A percentile compares a stretch with the other conserved stretches of the same genome.
phyloP scores from a whole-genome alignment of 495 filamentous ascomycete genomes.

The Platismatia glauca region DNA sequence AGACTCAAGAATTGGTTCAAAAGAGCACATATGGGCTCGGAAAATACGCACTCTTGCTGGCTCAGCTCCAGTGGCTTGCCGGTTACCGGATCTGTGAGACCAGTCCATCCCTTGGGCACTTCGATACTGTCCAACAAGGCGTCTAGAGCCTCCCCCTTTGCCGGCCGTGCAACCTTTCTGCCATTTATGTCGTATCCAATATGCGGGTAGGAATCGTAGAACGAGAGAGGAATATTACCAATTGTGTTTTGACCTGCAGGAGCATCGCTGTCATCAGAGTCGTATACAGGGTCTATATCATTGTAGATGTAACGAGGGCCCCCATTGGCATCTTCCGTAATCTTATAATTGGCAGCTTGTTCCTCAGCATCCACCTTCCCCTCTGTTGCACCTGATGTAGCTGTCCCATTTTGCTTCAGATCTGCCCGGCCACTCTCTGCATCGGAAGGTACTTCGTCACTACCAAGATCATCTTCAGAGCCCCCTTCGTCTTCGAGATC shows the following conservation, averaged over 20 bases:
- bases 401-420: background rate
- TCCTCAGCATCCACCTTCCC: constrained; percentile 25
- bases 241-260: constrained; percentile 79
- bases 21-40: background rate
- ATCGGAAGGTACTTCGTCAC: constrained; percentile 45
- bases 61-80: constrained; percentile 85
- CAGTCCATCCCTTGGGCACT: constrained; percentile 96
- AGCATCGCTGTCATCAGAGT: constrained; percentile 85
- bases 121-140: constrained; percentile 92
- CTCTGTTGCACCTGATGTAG: constrained; percentile 18
- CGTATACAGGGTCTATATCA: constrained; percentile 92
- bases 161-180: constrained; percentile 92
- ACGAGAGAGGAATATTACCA: constrained; percentile 84
- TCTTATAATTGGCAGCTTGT: constrained; percentile 34
- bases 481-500: constrained; percentile 35
- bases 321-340: constrained; percentile 60
- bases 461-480: constrained; percentile 39
- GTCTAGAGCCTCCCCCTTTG: constrained; percentile 88
- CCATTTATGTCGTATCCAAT: constrained; percentile 99
- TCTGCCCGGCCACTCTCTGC: constrained; percentile 26
- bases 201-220: constrained; percentile 96
- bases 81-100: constrained; percentile 83
- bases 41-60: constrained; percentile 52
- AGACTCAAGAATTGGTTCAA: background rate
- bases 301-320: constrained; percentile 68